These are phyloP conservation scores for Alternaria atra DNA, from an alignment of 2,329 filamentous ascomycete genomes.

Conservation along the genomic window DNA sequence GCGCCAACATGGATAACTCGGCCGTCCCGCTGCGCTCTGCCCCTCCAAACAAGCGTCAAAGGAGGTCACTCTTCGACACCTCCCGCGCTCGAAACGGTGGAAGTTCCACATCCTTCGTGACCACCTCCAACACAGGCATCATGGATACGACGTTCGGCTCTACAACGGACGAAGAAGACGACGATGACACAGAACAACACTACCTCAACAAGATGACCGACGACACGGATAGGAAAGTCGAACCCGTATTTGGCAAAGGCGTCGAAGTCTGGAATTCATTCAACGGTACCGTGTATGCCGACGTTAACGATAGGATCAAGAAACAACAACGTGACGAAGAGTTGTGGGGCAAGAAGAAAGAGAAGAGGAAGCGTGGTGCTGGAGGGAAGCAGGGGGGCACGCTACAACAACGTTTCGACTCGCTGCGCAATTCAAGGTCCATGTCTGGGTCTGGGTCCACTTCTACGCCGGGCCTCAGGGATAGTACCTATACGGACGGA, in stretches of 20 bases:
- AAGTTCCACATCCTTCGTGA: neutral
- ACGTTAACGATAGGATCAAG: constrained; percentile 16
- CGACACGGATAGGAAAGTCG: constrained; percentile 4
- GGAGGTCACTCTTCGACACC: constrained; percentile 3
- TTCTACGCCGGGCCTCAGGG: neutral
- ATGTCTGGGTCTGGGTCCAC: neutral
- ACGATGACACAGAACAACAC: constrained; percentile 1
- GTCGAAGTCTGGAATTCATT: constrained; percentile 16
- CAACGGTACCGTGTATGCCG: constrained; percentile 16
- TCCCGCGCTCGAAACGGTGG: constrained; percentile 14
- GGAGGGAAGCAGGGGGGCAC: neutral
- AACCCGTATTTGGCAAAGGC: constrained; percentile 20
- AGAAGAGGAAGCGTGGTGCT: neutral
- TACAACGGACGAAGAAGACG: constrained; percentile 20
- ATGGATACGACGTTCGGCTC: constrained; percentile 11
- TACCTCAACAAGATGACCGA: constrained; percentile 19
- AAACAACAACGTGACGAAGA: constrained; percentile 6
- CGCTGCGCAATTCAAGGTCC: neutral
- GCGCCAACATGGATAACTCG: neutral
- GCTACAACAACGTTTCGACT: neutral
- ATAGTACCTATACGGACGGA: neutral
- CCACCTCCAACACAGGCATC: neutral
- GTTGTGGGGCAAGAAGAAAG: constrained; percentile 5
- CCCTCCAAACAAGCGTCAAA: neutral
- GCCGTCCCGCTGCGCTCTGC: neutral